Evolutionary conservation across 202 grass and related monocot genomes (phyloP), one percentile per base, ranked within the genome.

Genomic region (Sporobolus alterniflorus): DNA sequence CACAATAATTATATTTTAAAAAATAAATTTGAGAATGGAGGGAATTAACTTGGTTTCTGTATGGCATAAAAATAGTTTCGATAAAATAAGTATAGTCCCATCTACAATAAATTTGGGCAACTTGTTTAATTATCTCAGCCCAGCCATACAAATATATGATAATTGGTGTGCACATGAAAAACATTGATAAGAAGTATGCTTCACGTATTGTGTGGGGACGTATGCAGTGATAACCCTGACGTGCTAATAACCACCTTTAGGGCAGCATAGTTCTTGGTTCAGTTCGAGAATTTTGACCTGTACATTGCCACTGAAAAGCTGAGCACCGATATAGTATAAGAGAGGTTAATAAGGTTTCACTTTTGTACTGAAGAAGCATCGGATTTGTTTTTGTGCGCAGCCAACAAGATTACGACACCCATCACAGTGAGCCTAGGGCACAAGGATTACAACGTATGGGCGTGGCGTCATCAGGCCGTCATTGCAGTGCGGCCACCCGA

Each of bases 331-430:
- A 1, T 26, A 25, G 9, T 26, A 11, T 28, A 59, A 39, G 26
- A 7, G 57, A 60, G 56, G 22, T 60, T 13, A 55, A 11, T 10
- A 22, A 8, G 1, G 54, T 25, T 5, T 26, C 55, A 28, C 36
- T 39, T 39, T 39, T 39, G 36, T 39, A 39, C 8, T 39, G 36
- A 39, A 4, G 36, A 60, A 2, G 18, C 18, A 9, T 21, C 9
- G 21, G 28, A 12, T 7, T 54, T 39, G 42, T 66, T 52, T 67
- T 29, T 29, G 52, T 25, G 4, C 1, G 26, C 3, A 50, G 14
- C 78, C 47, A 82, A 82, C 44, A 34, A 76, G 21, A 1, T 55
- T 0, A 72, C 32, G 79, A 83, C 85, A 83, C 78, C 28, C 47
- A 39, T 11, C 65, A 39, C 46, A 26, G 48, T 69, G 60, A 8